Evolutionary conservation across 192 early-diverging fungal genomes (phyloP).

Genomic region (Chytriomyces sp.): DNA sequence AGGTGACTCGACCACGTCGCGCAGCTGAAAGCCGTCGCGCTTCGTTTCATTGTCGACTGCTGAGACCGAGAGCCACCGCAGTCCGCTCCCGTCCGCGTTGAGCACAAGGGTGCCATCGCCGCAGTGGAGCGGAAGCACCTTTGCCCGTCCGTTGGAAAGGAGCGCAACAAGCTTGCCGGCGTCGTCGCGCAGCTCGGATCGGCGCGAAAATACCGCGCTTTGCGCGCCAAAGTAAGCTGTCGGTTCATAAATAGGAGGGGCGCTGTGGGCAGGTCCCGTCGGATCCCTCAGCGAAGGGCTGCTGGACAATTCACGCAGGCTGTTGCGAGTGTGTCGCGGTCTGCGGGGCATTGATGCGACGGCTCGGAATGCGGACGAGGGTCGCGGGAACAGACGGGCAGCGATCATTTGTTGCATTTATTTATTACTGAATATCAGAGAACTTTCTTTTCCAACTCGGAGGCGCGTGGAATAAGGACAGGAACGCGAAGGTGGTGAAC

Average conservation of each 20-base stretch:
- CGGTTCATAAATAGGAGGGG: too few species aligned
- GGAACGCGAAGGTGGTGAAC: conserved; percentile 39
- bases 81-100: neutral
- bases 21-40: neutral
- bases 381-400: too few species aligned
- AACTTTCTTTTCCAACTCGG: conserved; percentile 2
- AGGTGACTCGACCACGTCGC: neutral
- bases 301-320: too few species aligned
- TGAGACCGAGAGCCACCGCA: neutral
- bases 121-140: neutral
- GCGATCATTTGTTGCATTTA: too few species aligned
- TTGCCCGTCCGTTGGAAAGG: neutral
- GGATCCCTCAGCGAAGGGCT: too few species aligned
- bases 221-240: neutral
- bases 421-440: too few species aligned
- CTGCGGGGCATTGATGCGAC: neutral
- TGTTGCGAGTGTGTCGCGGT: too few species aligned
- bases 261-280: too few species aligned
- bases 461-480: conserved; percentile 3
- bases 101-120: neutral
- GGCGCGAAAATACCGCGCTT: neutral
- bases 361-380: neutral
- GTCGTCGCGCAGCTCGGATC: neutral
- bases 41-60: neutral
- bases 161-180: neutral